These are phyloP conservation scores for Ceratobasidium sp. DNA, from an alignment of 1,284 basidiomycete genomes.

Conservation along the genomic window DNA sequence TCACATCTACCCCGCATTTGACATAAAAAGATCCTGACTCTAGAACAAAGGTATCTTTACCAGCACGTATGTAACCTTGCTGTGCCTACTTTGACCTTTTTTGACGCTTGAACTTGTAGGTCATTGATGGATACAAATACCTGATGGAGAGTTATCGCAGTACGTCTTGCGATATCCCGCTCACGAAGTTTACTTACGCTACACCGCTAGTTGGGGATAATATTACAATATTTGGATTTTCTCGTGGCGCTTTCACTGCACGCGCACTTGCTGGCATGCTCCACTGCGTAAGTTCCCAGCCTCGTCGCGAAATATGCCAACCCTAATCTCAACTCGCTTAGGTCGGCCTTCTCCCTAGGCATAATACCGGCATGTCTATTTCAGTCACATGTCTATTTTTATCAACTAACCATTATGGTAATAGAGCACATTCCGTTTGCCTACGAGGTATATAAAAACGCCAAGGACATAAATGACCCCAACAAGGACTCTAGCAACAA, in stretches of 20 bases:
- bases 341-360: constrained; percentile 16
- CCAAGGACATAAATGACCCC: background rate
- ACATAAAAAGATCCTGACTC: background rate
- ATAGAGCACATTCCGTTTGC: constrained; percentile 49
- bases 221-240: constrained; percentile 45
- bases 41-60: constrained; percentile 16
- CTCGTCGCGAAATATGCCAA: background rate
- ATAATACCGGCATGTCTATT: constrained; percentile 22
- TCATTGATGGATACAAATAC: constrained; percentile 48
- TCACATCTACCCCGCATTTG: background rate
- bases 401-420: background rate
- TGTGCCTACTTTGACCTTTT: background rate
- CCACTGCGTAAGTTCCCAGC: constrained; percentile 17
- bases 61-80: background rate
- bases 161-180: background rate
- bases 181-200: background rate
- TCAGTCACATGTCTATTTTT: background rate
- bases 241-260: constrained; percentile 45
- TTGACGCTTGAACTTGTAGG: constrained; percentile 21
- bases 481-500: background rate
- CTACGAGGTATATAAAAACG: constrained; percentile 45
- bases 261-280: constrained; percentile 46
- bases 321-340: background rate
- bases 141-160: constrained; percentile 48
- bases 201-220: constrained; percentile 38